phyloP scores from a whole-genome alignment of 176 grass and related monocot species.

The Bromus sterilis region DNA sequence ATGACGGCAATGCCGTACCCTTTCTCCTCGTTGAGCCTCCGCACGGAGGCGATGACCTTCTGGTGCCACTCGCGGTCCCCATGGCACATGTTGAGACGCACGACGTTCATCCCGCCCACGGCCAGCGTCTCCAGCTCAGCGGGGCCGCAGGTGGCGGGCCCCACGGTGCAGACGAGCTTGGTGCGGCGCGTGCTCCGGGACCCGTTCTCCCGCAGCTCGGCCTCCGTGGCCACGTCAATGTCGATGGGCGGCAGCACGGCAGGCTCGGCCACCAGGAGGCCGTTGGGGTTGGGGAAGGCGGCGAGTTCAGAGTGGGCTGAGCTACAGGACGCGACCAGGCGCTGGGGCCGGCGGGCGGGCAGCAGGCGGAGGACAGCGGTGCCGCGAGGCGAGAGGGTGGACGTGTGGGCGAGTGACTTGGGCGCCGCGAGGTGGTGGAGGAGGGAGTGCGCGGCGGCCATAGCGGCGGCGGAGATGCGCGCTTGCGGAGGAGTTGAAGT shows the following conservation, averaged over 20 bases:
- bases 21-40: constrained; percentile 91
- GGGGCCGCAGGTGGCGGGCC: constrained; percentile 59
- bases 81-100: constrained; percentile 94
- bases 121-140: constrained; percentile 90
- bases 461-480: constrained; percentile 11
- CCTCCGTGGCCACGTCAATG: constrained; percentile 62
- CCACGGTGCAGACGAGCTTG: constrained; percentile 95
- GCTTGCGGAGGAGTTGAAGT: not conserved
- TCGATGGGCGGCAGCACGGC: constrained; percentile 18
- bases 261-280: constrained; percentile 10
- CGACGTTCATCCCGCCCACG: constrained; percentile 93
- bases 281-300: constrained; percentile 32
- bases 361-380: not conserved
- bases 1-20: constrained; percentile 84
- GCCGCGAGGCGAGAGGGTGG: not conserved
- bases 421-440: constrained; percentile 2
- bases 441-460: constrained; percentile 23
- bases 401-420: not conserved
- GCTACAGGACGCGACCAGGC: not conserved
- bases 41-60: constrained; percentile 54
- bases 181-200: constrained; percentile 95
- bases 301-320: constrained; percentile 11
- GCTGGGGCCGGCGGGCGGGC: not conserved
- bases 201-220: constrained; percentile 88
- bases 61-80: constrained; percentile 80